Conservation (phyloP, 2,329 filamentous ascomycete species). For the Pseudogymnoascus sp. region DNA sequence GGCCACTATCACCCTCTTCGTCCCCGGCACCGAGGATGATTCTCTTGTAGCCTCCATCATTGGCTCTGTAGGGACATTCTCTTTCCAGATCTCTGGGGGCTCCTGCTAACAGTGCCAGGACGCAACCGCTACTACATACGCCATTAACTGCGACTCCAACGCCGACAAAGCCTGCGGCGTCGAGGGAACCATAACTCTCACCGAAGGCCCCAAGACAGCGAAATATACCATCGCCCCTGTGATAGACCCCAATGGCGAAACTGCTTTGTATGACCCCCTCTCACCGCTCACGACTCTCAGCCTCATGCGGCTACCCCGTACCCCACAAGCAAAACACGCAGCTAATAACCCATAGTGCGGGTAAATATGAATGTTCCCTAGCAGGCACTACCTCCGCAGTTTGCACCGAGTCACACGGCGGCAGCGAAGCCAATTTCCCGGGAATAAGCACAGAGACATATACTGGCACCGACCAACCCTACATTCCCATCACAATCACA, state of each 20-base stretch:
- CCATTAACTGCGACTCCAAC: conserved; percentile 14
- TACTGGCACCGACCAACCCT: conserved; percentile 15
- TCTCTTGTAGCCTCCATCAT: conserved; percentile 17
- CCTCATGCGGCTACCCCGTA: not conserved
- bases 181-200: conserved; percentile 14
- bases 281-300: not conserved
- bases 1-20: conserved; percentile 17
- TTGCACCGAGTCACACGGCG: conserved; percentile 18
- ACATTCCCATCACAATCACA: conserved; percentile 17
- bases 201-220: conserved; percentile 17
- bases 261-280: conserved; percentile 15
- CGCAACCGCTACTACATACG: conserved; percentile 21
- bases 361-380: conserved; percentile 18
- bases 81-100: not conserved
- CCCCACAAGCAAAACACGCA: not conserved
- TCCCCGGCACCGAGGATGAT: conserved; percentile 18
- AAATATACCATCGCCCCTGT: conserved; percentile 16
- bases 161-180: conserved; percentile 16
- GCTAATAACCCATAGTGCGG: conserved; percentile 13
- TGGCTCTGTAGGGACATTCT: conserved; percentile 14
- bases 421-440: conserved; percentile 19
- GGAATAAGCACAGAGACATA: conserved; percentile 18
- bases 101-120: conserved; percentile 15
- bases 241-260: conserved; percentile 9
- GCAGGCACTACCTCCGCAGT: conserved; percentile 19